Evolutionary conservation across 768 basidiomycete genomes (phyloP).

Genomic region (Trametes cinnabarina): DNA sequence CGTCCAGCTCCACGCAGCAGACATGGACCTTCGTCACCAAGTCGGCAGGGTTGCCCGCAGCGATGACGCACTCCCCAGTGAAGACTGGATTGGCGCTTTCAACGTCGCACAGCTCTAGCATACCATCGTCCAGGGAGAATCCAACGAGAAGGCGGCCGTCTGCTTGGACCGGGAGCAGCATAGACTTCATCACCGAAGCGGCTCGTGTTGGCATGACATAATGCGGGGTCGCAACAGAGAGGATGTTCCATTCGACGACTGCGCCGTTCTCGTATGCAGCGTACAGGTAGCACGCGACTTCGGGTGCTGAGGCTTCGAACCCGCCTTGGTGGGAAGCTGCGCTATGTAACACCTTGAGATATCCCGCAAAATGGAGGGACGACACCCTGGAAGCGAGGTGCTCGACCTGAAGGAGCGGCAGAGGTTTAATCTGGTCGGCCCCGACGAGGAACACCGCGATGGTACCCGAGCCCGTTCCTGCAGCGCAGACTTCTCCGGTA

Average conservation of each 20-base stretch:
- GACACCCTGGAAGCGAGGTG: slow-evolving; percentile 26
- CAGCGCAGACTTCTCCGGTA: slow-evolving; percentile 59
- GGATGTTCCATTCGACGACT: slow-evolving; percentile 53
- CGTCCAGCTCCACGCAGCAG: slow-evolving; percentile 51
- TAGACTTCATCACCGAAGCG: slow-evolving; percentile 45
- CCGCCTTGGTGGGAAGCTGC: neutral
- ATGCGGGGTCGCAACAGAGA: slow-evolving; percentile 25
- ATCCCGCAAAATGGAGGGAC: slow-evolving; percentile 8
- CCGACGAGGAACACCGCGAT: slow-evolving; percentile 63
- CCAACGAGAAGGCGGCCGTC: slow-evolving; percentile 50
- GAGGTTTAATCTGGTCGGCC: slow-evolving; percentile 35
- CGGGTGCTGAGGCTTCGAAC: neutral
- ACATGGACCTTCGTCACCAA: slow-evolving; percentile 52
- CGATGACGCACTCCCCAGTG: slow-evolving; percentile 47
- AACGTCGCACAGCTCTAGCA: slow-evolving; percentile 59
- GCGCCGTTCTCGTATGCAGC: slow-evolving; percentile 55
- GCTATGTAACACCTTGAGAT: neutral
- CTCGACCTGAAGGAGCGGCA: slow-evolving; percentile 45
- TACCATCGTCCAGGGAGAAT: slow-evolving; percentile 65
- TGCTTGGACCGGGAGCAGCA: slow-evolving; percentile 47
- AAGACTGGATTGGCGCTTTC: slow-evolving; percentile 43
- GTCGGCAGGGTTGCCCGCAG: slow-evolving; percentile 59
- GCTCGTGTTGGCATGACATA: slow-evolving; percentile 45
- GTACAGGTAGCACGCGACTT: slow-evolving; percentile 18
- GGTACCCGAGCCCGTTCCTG: slow-evolving; percentile 66